A percentile compares a stretch with the other conserved stretches of the same genome.
Evolutionary conservation across 805 yeast species (phyloP).

Genomic region (Priceomyces haplophilus): DNA sequence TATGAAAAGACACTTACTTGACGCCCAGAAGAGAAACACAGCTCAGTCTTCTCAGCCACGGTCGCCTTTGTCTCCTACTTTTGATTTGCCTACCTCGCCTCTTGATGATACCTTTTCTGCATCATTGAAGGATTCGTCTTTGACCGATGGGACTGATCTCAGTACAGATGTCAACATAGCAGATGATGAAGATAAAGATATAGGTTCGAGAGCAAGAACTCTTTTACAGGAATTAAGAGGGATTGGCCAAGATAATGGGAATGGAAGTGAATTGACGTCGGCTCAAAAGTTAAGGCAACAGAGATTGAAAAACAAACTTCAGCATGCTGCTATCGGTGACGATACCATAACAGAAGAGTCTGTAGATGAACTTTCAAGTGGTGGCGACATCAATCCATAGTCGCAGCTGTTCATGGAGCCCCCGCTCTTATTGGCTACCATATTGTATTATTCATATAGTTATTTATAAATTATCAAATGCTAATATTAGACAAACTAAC

Average conservation of each 20-base stretch:
- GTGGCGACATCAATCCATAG: neutral
- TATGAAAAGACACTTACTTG: conserved; percentile 60
- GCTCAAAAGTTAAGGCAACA: conserved; percentile 45
- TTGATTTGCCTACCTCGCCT: conserved; percentile 5
- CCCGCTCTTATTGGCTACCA: no score
- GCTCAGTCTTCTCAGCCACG: conserved; percentile 1
- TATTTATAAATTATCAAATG: conserved; percentile 3
- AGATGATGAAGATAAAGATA: conserved; percentile 34
- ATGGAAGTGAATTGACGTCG: conserved; percentile 24
- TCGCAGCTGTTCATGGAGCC: neutral
- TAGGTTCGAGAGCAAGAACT: conserved; percentile 60
- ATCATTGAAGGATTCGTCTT: conserved; percentile 7
- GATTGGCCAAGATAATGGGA: conserved; percentile 7
- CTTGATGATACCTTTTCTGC: conserved; percentile 4
- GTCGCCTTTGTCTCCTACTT: neutral
- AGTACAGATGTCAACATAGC: conserved; percentile 5
- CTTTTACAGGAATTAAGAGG: conserved; percentile 59
- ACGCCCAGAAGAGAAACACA: conserved; percentile 17
- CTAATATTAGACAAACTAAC: conserved; percentile 4
- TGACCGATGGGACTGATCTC: no score
- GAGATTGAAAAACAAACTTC: conserved; percentile 25
- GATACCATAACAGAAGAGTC: conserved; percentile 1
- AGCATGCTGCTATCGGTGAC: neutral
- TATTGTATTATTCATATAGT: no score
- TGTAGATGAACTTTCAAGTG: neutral